Percentiles rank a stretch among this genome's conserved stretches.
These are phyloP conservation scores for Oryza brachyantha DNA, from an alignment of 176 grass and related monocot genomes.

Conservation along the genomic window DNA sequence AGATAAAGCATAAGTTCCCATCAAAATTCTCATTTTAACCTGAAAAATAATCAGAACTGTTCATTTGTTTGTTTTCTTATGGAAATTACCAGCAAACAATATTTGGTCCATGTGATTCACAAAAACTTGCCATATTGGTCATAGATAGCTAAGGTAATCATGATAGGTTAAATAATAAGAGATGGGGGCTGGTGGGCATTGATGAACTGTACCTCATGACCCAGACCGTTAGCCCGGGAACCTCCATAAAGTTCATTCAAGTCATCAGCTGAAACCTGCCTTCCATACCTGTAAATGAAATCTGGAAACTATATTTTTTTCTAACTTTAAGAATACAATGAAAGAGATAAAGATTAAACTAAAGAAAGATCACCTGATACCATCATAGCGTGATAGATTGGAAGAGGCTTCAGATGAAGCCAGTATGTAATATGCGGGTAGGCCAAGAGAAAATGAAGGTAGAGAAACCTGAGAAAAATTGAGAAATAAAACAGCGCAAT, in stretches of 20 bases:
- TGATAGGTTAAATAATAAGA: neutral
- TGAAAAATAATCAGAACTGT: slow-evolving; percentile 42
- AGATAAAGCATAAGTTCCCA: slow-evolving; percentile 95
- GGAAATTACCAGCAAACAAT: neutral
- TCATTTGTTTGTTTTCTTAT: slow-evolving; percentile 34
- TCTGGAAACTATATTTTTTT: neutral
- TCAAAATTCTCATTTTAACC: slow-evolving; percentile 99
- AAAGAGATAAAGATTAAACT: neutral
- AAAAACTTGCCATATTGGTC: neutral
- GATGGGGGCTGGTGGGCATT: neutral
- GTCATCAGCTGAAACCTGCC: slow-evolving; percentile 59
- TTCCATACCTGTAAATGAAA: slow-evolving; percentile 69
- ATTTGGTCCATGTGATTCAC: slow-evolving; percentile 5
- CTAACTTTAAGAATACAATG: neutral
- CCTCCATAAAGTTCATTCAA: slow-evolving; percentile 75
- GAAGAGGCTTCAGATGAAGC: slow-evolving; percentile 95
- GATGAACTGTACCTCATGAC: slow-evolving; percentile 64
- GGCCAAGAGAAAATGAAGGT: slow-evolving; percentile 87
- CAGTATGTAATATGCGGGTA: slow-evolving; percentile 93
- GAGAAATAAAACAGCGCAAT: neutral
- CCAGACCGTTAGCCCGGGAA: slow-evolving; percentile 73
- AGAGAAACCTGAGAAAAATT: slow-evolving; percentile 64
- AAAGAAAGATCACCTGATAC: slow-evolving; percentile 67
- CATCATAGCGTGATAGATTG: slow-evolving; percentile 96
- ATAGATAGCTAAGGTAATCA: neutral